Evolutionary conservation across 2,329 filamentous ascomycete genomes (phyloP).

Genomic region (Paradendryphiella salina): DNA sequence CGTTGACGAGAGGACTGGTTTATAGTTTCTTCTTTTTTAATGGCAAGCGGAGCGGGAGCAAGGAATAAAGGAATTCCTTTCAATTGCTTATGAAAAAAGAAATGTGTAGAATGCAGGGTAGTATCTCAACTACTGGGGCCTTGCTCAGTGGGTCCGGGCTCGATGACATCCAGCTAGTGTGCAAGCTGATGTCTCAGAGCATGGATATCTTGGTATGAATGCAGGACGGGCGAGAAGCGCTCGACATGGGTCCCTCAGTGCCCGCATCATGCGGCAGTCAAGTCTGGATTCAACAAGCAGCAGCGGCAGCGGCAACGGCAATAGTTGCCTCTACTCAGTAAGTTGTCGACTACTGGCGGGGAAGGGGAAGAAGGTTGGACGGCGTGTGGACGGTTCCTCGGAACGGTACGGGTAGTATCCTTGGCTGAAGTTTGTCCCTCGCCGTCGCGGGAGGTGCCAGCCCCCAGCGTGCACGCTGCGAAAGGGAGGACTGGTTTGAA

Average conservation of each 20-base stretch:
- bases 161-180: background rate
- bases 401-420: conserved; percentile 6
- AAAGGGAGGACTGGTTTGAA: background rate
- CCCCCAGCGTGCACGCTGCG: background rate
- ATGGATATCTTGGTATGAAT: conserved; percentile 10
- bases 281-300: background rate
- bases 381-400: conserved; percentile 1
- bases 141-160: background rate
- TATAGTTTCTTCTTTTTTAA: too few relatives aligned
- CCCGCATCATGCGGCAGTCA: background rate
- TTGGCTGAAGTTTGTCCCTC: background rate
- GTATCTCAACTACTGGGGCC: background rate
- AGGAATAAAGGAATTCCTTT: background rate
- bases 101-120: background rate
- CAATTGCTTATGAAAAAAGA: background rate
- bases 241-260: background rate
- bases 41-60: background rate
- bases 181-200: background rate
- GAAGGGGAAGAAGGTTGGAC: background rate
- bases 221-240: conserved; percentile 5
- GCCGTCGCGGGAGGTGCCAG: background rate
- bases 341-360: background rate
- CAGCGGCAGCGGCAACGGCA: background rate
- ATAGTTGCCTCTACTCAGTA: background rate
- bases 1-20: background rate